These are phyloP conservation scores for Chrysoporthe deuterocubensis DNA, from an alignment of 2,329 filamentous ascomycete genomes.

Conservation along the genomic window DNA sequence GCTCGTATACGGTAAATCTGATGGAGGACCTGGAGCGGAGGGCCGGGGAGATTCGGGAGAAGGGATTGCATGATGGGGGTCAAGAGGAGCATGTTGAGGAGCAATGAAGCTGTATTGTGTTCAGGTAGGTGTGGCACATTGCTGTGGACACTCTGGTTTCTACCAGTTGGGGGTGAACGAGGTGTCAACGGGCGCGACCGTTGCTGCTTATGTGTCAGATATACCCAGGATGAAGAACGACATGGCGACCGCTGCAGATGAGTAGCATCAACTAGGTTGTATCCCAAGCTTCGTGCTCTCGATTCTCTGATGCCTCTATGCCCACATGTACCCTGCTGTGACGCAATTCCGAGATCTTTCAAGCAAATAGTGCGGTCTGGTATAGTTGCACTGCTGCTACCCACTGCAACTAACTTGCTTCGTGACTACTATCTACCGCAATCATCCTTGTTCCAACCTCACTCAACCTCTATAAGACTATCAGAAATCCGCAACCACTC, in stretches of 20 bases:
- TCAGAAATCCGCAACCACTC: not conserved
- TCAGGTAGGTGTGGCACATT: not conserved
- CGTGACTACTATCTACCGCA: too few species aligned
- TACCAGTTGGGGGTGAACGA: not conserved
- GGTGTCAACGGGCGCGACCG: not conserved
- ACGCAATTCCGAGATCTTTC: not conserved
- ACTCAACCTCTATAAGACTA: too few species aligned
- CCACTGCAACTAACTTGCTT: too few species aligned
- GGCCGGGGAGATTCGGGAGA: slow-evolving; percentile 59
- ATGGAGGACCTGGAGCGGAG: slow-evolving; percentile 60
- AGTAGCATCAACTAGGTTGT: not conserved
- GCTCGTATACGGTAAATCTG: slow-evolving; percentile 49
- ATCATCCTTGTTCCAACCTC: not conserved
- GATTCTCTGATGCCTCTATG: not conserved
- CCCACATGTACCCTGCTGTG: not conserved
- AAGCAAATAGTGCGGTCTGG: not conserved
- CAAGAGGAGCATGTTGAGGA: slow-evolving; percentile 19
- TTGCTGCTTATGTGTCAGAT: not conserved
- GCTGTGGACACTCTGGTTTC: not conserved
- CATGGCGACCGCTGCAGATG: not conserved
- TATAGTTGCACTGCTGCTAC: not conserved
- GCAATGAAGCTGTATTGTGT: not conserved
- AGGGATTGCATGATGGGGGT: slow-evolving; percentile 38
- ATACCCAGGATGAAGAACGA: not conserved
- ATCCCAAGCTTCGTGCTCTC: not conserved